Base-by-base conservation (phyloP, 768 basidiomycete genomes). In the Phlebiopsis flavidoalba region DNA sequence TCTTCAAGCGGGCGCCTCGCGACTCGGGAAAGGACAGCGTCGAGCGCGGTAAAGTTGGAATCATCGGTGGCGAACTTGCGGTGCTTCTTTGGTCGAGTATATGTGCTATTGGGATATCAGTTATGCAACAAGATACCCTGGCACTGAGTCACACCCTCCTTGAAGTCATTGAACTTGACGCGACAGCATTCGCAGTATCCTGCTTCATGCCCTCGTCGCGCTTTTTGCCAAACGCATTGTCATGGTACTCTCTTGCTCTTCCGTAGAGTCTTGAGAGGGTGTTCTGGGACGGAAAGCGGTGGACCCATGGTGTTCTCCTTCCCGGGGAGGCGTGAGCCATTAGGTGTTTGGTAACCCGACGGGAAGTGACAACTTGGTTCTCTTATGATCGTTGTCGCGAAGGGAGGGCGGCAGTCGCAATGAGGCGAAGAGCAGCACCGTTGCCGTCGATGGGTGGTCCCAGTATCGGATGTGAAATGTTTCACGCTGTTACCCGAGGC, bases 101-200 rank as follows among this genome's bases (percentile, higher is more conserved):
- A 60, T 58, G 46, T 56, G 26, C 21, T 51, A 60, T 5, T 11
- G 53, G 2, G 21, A 19, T 19, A 12, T 21, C 1, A 49, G 37
- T 57, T 19, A 62, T 58, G 53, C 60, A 35, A 59, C 17, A 14
- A 31, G 8, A 37, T 33, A 54, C 36, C 12, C 17, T 35, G 19
- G 35, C 26, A 21, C 45, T 6, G 15, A n/a, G 24, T n/a, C 21
- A 53, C 22, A 79, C 87, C 96, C 65, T 77, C 74, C 62, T 83
- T 83, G 67, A 98, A 96, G 73, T 96, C 89, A 0, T 89, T 86
- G 69, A 95, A 99, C 72, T 93, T 93, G 59, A 80, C 69, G 43
- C 96, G 83, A 73, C 97, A 99, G 71, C 94, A 95, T 74, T 99
- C 97, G 72, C 97, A 99, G 73, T 98, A 98, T 5, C 97, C 97